Evolutionary conservation across 2,329 filamentous ascomycete genomes (phyloP), one percentile per base, ranked within the genome.

Genomic region (Knoxdaviesia capensis): DNA sequence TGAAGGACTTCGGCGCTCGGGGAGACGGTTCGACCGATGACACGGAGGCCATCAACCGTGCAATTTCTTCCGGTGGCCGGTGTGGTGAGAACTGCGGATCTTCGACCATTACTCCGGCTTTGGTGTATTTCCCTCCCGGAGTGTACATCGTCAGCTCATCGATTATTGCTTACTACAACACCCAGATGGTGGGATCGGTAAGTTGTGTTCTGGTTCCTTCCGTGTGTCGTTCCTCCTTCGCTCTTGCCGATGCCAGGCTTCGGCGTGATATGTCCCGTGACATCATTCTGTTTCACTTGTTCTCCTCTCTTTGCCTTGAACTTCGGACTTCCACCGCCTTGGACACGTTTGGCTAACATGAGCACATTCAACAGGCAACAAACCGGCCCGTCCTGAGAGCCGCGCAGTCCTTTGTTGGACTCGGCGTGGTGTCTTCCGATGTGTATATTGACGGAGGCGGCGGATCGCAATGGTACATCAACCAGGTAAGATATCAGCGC

Each of bases 161-260:
- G 2, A 72, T 80, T 46, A 64, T 74, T 42, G 64, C 74, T 49
- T 76, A 73, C 49, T 80, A 77, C 54, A 69, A 70, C 46, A 79
- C 74, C 5, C 67, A 76, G 53, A 55, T 79, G 9, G 63, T 78
- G 43, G 73, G 73, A n/a, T n/a, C n/a, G n/a, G n/a, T 36, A 71
- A 77, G 46, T 32, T 39, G 29, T 36, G 36, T 41, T 36, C 30
- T 11, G 31, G 33, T 34, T 38, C 20, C 35, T 42, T 31, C 34
- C 29, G 29, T 32, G 10, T 34, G n/a, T n/a, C n/a, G n/a, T n/a
- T n/a, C n/a, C n/a, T n/a, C n/a, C n/a, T n/a, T n/a, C n/a, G n/a
- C n/a, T n/a, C n/a, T n/a, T 41, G 50, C 50, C 5, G 45, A 54
- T 41, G 40, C 48, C 38, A 48, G 45, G 40, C n/a, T 38, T 20